Evolutionary conservation across 495 filamentous ascomycete genomes (phyloP), one percentile per base, ranked within the genome.

Genomic region (Barbatosphaeria neglecta): DNA sequence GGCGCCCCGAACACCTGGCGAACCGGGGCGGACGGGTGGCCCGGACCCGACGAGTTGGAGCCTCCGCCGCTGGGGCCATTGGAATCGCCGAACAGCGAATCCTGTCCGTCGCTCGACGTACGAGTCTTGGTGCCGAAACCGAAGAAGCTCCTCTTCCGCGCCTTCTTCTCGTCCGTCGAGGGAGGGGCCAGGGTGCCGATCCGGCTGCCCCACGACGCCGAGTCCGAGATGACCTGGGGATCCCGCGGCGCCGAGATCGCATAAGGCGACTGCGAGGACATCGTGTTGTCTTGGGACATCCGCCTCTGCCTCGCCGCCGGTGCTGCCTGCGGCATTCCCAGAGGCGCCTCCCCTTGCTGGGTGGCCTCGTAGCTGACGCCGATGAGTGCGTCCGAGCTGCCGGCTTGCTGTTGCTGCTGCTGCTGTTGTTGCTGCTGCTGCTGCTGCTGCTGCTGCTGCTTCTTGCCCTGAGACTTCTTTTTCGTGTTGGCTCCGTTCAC

Each of bases 131-230:
- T 65, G 1, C 87, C 81, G 59, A 96, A 96, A 0, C 86, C 88
- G 71, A 87, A 97, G 59, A 98, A 94, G 64, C 90, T 90, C 35
- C 92, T 82, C 62, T 96, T 96, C 60, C 87, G 84, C 35, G 73
- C 70, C 54, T 83, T 83, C 59, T 84, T 87, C 56, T 90, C 86
- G 48, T 85, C 87, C 22, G 70, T 71, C 7, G 70, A 68, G 23
- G 74, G 74, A 46, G 68, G 72, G 22, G 69, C 65, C 37, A 75
- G 60, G 24, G 71, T 51, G 38, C 64, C 53, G 37, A 64, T 57
- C 62, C 83, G 92, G 57, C 82, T 87, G 23, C 90, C 92, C 90
- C 90, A 96, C 2, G 78, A 75, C 37, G 81, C 81, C n/a, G 78
- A 76, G 66, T 95, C 85, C 20, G 90, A 83, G 50, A 98, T 97